Evolutionary conservation across 495 filamentous ascomycete genomes (phyloP).

Genomic region (Aspergillus asperescens): DNA sequence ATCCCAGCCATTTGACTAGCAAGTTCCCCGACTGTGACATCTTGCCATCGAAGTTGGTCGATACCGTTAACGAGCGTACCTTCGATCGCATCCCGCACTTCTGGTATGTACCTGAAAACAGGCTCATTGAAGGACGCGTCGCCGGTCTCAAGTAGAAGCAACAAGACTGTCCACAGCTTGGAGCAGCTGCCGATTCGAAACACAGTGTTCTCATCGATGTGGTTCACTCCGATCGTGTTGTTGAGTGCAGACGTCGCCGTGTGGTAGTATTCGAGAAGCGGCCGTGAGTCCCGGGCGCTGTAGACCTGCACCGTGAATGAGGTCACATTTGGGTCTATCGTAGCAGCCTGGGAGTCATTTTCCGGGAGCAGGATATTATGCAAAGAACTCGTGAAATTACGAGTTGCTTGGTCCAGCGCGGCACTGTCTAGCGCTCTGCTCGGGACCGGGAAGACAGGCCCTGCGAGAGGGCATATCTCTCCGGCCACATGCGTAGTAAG

Average conservation of each 20-base stretch:
- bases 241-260: slow-evolving; percentile 34
- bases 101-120: slow-evolving; percentile 46
- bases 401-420: slow-evolving; percentile 19
- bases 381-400: slow-evolving; percentile 27
- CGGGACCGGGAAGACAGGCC: slow-evolving; percentile 48
- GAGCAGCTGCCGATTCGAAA: slow-evolving; percentile 49
- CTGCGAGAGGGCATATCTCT: slow-evolving; percentile 39
- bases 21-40: slow-evolving; percentile 49
- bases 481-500: background rate
- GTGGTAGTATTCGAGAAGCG: slow-evolving; percentile 40
- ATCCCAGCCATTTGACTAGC: slow-evolving; percentile 51
- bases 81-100: slow-evolving; percentile 29
- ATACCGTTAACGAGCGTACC: slow-evolving; percentile 26
- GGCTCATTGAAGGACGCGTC: slow-evolving; percentile 41
- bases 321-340: slow-evolving; percentile 32
- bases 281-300: slow-evolving; percentile 29
- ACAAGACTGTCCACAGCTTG: slow-evolving; percentile 45
- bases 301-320: slow-evolving; percentile 48
- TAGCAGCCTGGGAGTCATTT: slow-evolving; percentile 1
- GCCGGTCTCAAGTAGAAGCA: slow-evolving; percentile 44
- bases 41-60: slow-evolving; percentile 44
- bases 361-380: background rate
- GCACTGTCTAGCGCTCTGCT: slow-evolving; percentile 7
- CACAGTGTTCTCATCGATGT: slow-evolving; percentile 41
- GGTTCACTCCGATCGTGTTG: slow-evolving; percentile 29